Conservation (phyloP, 345 rosid species). For the Ricinus communis region DNA sequence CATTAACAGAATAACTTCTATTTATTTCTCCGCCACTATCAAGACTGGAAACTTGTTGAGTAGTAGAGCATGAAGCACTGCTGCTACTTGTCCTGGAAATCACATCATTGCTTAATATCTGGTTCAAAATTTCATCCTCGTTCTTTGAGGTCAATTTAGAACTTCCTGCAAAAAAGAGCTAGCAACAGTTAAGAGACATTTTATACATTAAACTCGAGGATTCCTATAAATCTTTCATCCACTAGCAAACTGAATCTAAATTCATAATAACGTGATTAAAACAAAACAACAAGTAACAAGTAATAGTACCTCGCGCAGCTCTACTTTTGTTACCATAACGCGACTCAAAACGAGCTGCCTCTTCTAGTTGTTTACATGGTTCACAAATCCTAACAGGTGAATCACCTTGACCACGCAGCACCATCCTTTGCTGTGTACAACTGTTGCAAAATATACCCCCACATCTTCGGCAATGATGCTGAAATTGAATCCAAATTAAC, state of each 20-base stretch:
- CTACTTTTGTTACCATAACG: slow-evolving; percentile 64
- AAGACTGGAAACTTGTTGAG: slow-evolving; percentile 29
- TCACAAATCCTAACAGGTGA: slow-evolving; percentile 87
- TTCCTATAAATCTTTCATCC: neutral
- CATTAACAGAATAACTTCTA: slow-evolving; percentile 33
- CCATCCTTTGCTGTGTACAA: slow-evolving; percentile 79
- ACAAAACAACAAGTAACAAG: neutral
- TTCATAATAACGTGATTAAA: neutral
- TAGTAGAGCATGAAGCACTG: slow-evolving; percentile 37
- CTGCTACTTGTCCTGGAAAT: slow-evolving; percentile 42
- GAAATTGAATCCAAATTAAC: slow-evolving; percentile 24
- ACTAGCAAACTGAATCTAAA: neutral
- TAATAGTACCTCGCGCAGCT: slow-evolving; percentile 51
- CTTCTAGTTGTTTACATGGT: slow-evolving; percentile 85
- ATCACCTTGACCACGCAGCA: slow-evolving; percentile 88
- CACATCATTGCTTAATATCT: slow-evolving; percentile 62
- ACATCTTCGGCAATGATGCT: slow-evolving; percentile 97
- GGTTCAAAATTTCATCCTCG: slow-evolving; percentile 67
- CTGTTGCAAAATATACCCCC: slow-evolving; percentile 86
- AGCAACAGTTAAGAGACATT: too few relatives aligned
- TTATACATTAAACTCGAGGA: too few relatives aligned
- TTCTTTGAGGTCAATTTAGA: slow-evolving; percentile 40
- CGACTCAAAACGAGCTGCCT: slow-evolving; percentile 87
- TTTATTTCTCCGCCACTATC: slow-evolving; percentile 30
- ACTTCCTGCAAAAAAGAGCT: slow-evolving; percentile 49